Percentiles rank a stretch among this genome's conserved stretches.
Conservation (phyloP, 208 protist species). For the Leishmania guyanensis region DNA sequence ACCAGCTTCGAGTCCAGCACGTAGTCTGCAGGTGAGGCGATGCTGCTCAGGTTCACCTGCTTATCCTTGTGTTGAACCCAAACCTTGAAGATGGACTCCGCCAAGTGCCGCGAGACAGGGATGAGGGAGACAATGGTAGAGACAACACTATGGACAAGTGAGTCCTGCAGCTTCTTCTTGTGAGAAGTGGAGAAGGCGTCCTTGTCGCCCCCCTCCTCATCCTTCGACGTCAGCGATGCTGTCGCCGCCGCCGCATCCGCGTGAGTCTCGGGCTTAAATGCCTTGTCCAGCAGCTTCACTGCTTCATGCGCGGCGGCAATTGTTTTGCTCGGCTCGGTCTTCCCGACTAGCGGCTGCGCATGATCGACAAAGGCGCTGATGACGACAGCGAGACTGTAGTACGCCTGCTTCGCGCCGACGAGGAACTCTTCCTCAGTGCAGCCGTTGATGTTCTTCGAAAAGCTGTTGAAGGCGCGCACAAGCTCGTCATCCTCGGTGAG, state of each 20-base stretch:
- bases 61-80: constrained; percentile 62
- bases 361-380: constrained; percentile 35
- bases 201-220: background rate
- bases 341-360: constrained; percentile 10
- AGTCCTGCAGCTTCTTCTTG: constrained; percentile 31
- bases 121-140: constrained; percentile 38
- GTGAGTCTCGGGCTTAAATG: constrained; percentile 16
- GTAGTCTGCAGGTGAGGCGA: constrained; percentile 64
- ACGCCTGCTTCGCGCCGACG: constrained; percentile 67
- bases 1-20: constrained; percentile 61
- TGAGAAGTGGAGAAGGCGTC: background rate
- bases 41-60: constrained; percentile 57
- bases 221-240: background rate
- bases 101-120: constrained; percentile 58
- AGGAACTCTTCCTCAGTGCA: constrained; percentile 69
- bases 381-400: constrained; percentile 58
- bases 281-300: constrained; percentile 28
- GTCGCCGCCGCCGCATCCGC: background rate
- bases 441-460: constrained; percentile 40
- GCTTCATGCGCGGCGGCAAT: constrained; percentile 33
- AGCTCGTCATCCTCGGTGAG: constrained; percentile 38
- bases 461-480: constrained; percentile 56
- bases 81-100: constrained; percentile 61
- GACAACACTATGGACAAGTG: constrained; percentile 26
- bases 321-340: constrained; percentile 27